Evolutionary conservation across 352 stramenopile genomes (phyloP).

Genomic region (Peronospora tabacina): DNA sequence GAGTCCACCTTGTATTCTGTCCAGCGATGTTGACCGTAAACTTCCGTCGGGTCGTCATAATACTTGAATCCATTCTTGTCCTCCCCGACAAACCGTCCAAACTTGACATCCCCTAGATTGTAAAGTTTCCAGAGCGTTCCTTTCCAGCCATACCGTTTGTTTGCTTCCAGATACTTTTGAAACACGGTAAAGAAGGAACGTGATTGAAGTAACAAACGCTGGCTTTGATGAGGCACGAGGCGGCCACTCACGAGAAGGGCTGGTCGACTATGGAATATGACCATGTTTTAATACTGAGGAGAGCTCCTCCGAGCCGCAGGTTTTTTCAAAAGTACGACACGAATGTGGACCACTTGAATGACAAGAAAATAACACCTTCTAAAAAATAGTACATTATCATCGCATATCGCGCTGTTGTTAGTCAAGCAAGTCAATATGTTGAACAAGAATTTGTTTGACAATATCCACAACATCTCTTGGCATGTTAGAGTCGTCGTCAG

Average conservation of each 20-base stretch:
- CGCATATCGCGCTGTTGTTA: conserved; percentile 10
- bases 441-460: conserved; percentile 43
- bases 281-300: too few species aligned
- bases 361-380: too few species aligned
- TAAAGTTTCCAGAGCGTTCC: conserved; percentile 84
- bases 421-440: conserved; percentile 56
- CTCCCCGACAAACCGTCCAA: conserved; percentile 69
- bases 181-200: conserved; percentile 71
- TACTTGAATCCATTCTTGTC: conserved; percentile 85
- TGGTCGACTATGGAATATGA: conserved; percentile 21
- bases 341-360: too few species aligned
- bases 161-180: conserved; percentile 77
- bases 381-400: neutral
- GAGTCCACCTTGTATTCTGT: conserved; percentile 77
- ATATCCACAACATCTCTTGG: conserved; percentile 26
- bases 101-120: conserved; percentile 84
- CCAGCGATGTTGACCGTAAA: conserved; percentile 73
- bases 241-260: conserved; percentile 34
- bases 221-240: conserved; percentile 15
- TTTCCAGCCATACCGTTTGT: conserved; percentile 79
- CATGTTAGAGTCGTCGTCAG: conserved; percentile 33
- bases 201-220: conserved; percentile 29
- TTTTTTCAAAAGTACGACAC: too few species aligned
- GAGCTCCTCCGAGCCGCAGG: too few species aligned
- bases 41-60: conserved; percentile 77